These are phyloP conservation scores for Zoysia matrella DNA, from an alignment of 202 grass and related monocot species.

Conservation along the genomic window DNA sequence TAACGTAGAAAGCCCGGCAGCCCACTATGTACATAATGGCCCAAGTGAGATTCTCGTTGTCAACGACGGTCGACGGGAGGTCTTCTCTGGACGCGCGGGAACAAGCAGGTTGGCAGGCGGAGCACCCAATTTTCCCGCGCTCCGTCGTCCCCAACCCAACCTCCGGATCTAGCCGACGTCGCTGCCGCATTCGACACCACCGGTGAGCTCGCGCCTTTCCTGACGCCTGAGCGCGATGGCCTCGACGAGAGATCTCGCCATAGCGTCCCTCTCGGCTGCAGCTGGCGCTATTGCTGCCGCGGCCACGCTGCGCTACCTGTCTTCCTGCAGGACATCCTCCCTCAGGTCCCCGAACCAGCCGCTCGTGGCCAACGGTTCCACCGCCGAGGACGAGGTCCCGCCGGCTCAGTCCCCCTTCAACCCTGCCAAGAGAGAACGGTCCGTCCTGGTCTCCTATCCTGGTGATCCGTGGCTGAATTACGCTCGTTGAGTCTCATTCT, in stretches of 20 bases:
- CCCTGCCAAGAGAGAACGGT: slow-evolving; percentile 77
- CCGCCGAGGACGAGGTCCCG: slow-evolving; percentile 1
- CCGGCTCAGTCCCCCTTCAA: slow-evolving; percentile 65
- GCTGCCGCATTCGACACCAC: background rate
- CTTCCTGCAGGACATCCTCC: slow-evolving; percentile 32
- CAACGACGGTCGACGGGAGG: background rate
- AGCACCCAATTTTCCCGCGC: slow-evolving; percentile 33
- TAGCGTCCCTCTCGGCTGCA: slow-evolving; percentile 68
- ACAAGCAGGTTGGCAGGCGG: background rate
- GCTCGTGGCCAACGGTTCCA: slow-evolving; percentile 45
- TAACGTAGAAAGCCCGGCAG: too few relatives aligned
- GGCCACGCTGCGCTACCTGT: slow-evolving; percentile 51
- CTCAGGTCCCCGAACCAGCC: slow-evolving; percentile 33
- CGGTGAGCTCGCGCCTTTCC: background rate
- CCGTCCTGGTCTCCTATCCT: slow-evolving; percentile 5
- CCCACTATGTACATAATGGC: too few relatives aligned
- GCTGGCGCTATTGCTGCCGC: slow-evolving; percentile 62
- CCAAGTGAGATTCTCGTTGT: too few relatives aligned
- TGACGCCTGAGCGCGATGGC: slow-evolving; percentile 40
- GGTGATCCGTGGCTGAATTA: slow-evolving; percentile 4
- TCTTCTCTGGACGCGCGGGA: slow-evolving; percentile 20
- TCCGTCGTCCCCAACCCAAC: background rate
- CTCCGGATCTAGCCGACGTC: slow-evolving; percentile 12
- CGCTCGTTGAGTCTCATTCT: background rate
- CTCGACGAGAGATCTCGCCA: slow-evolving; percentile 60